Evolutionary conservation across 1,284 basidiomycete species (phyloP).

Genomic region (Veloboletus limbatus): DNA sequence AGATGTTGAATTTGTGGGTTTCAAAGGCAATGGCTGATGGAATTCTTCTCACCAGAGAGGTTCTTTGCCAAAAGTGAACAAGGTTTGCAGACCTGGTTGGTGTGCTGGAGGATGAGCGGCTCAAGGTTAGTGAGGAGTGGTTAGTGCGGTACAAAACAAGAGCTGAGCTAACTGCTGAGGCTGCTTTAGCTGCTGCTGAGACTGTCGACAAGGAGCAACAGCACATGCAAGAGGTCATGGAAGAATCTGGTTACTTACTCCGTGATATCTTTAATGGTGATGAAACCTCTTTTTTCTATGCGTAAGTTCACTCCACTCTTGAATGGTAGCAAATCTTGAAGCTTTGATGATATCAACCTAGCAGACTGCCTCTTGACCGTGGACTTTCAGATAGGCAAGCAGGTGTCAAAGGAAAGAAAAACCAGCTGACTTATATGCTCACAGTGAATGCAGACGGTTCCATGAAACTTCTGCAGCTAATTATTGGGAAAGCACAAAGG

Average conservation of each 20-base stretch:
- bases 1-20: slow-evolving; percentile 8
- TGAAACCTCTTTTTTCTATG: neutral
- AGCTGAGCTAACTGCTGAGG: too few species aligned
- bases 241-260: neutral
- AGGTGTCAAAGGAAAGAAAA: neutral
- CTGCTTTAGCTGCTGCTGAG: neutral
- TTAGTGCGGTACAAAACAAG: neutral
- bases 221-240: neutral
- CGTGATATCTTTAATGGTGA: slow-evolving; percentile 7
- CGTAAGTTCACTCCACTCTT: neutral
- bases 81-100: slow-evolving; percentile 1
- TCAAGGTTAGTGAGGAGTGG: neutral
- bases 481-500: slow-evolving; percentile 26
- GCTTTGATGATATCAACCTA: too few species aligned
- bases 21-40: slow-evolving; percentile 6
- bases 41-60: neutral
- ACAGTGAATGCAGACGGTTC: slow-evolving; percentile 24
- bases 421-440: slow-evolving; percentile 19
- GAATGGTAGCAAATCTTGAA: neutral
- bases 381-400: slow-evolving; percentile 1
- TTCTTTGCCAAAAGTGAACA: slow-evolving; percentile 5
- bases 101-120: neutral
- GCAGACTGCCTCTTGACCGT: slow-evolving; percentile 2
- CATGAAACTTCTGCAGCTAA: slow-evolving; percentile 18
- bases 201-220: slow-evolving; percentile 1